phyloP scores from a whole-genome alignment of 176 grass and related monocot genomes.

The maize (Zea mays) region DNA sequence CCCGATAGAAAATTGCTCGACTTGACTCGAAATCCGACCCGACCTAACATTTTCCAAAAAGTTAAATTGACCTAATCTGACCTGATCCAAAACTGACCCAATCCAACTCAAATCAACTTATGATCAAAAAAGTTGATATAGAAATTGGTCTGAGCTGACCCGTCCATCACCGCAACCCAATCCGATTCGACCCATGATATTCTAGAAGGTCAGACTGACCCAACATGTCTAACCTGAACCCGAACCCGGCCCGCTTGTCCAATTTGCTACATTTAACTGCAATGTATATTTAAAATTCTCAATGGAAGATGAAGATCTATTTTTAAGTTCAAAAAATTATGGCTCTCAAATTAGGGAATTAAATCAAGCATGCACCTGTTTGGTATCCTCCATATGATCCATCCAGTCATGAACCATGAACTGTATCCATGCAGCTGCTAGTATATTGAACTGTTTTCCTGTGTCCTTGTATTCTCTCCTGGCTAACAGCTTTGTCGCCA shows the following conservation, averaged over 20 bases:
- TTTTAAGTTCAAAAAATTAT: conserved; percentile 13
- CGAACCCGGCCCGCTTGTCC: neutral
- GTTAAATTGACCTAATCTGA: too few relatives aligned
- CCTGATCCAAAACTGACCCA: too few relatives aligned
- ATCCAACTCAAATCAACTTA: neutral
- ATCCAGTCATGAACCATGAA: conserved; percentile 83
- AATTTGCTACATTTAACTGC: conserved; percentile 11
- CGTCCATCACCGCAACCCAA: neutral
- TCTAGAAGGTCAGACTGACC: conserved; percentile 30
- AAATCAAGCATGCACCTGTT: conserved; percentile 45
- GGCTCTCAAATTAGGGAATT: conserved; percentile 10
- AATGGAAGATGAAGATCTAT: neutral
- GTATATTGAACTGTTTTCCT: conserved; percentile 62
- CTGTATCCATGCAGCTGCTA: conserved; percentile 66
- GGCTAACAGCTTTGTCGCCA: conserved; percentile 52
- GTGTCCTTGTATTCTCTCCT: conserved; percentile 55
- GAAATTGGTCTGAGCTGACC: neutral
- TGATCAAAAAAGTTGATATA: conserved; percentile 17
- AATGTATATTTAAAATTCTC: conserved; percentile 31
- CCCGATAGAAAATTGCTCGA: too few relatives aligned
- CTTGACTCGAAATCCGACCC: neutral
- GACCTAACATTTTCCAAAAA: neutral
- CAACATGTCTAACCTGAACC: neutral
- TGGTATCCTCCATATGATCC: conserved; percentile 59
- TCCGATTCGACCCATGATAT: neutral